Evolutionary conservation across 441 rosid genomes (phyloP), one percentile per base, ranked within the genome.

Genomic region (Brassica balearica): DNA sequence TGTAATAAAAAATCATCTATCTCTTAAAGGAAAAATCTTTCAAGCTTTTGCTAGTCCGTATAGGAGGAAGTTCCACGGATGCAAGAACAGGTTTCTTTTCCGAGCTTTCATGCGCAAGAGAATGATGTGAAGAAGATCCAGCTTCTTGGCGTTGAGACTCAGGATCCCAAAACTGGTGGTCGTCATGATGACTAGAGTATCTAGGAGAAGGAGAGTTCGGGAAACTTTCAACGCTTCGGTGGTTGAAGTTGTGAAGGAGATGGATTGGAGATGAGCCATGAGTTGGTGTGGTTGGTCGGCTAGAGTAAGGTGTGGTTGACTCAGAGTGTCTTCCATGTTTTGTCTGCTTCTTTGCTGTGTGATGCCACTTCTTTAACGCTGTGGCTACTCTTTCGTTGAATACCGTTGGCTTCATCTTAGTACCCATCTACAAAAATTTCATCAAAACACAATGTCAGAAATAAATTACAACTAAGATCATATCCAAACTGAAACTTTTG

Each of bases 231-330:
- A 61, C 74, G 14, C 91, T 89, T 64, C 88, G 84, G 51, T 85
- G 58, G 1, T 82, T 82, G 72, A 69, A 80, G 75, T 76, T 83
- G 3, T 85, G 91, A 69, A 96, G 79, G 72, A 96, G 92, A 82
- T 90, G 98, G 43, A 86, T 86, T 0, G 99, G 99, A 6, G 98
- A 93, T 87, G 85, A 84, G 74, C 94, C 91, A 61, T 82, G 85
- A 0, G 86, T 78, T 2, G 95, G 97, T 8, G 99, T 90, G n/a
- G 88, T 75, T 9, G 97, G 91, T 64, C 88, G 82, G 77, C 97
- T 95, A 19, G 86, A 84, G 53, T 70, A 67, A 36, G 97, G 62
- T 20, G 96, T 87, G 58, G 61, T 82, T 3, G 86, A 69, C 36
- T 58, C 86, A 0, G 98, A 90, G 27, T 84, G 85, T 46, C 12